Base-by-base conservation (phyloP, 805 yeast genomes). In the Candida loeiensis region DNA sequence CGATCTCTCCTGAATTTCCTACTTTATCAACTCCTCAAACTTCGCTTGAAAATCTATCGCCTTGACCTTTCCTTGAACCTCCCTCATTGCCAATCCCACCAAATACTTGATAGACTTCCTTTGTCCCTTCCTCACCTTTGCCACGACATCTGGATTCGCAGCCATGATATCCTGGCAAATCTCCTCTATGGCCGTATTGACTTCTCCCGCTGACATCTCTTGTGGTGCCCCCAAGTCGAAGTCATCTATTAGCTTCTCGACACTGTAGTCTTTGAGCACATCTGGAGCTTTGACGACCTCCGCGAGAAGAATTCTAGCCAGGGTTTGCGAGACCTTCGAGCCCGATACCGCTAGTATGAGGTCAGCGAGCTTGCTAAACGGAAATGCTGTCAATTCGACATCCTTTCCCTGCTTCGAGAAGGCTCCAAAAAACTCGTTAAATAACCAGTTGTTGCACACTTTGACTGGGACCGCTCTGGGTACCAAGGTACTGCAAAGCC, bases 61-160 rank as follows among this genome's bases (percentile, higher is more conserved):
- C 46, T 47, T 59, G 19, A 74, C 65, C 44, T 65, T 73, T 3
- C 97, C 97, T 48, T 80, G 84, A 2, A 87, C 76, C 40, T 72
- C 65, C 51, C 79, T 78, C 95, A 93, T 87, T 14, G 88, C 95
- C 54, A 77, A 77, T 1, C 97, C 98, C 3, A 93, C 73, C 41
- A 93, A 66, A 52, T 69, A 86, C 51, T 88, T 85, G n/a, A 91
- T 51, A 9, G 89, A 77, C 25, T 75, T 76, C 47, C 76, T 78
- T 40, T 80, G 80, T 2, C 89, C 90, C 0, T 63, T 51, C 16
- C 56, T 56, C 19, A 88, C 71, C 37, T 76, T 76, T 14, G 66
- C 61, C 2, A 85, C 85, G 13, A 82, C 75, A 13, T 75, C 76
- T 0, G 68, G 69, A 49, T 83, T 63, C 5, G 63, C 61, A 0